Base-by-base conservation (phyloP, 306 rosid genomes). In the Citrullus colocynthis region DNA sequence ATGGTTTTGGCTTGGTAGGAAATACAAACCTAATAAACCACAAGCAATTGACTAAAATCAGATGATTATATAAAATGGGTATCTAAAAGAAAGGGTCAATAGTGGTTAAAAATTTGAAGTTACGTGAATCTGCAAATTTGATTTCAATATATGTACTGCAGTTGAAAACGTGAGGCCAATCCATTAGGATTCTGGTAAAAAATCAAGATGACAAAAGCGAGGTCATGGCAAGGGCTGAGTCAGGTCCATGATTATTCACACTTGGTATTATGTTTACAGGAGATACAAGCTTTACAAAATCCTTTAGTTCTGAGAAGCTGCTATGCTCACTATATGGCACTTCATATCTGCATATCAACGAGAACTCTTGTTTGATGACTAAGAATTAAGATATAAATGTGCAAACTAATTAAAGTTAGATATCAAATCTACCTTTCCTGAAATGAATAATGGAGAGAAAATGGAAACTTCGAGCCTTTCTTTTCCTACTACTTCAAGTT, bases 311-410 rank as follows among this genome's bases (percentile, higher is more conserved):
- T 76, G 96, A 83, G 80, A 92, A 92, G 93, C 97, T 95, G 89
- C 87, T 77, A 78, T 95, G 97, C 86, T 95, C 98, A 36, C 97
- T 92, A 84, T 95, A 95, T 9, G 97, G 97, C 84, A 92, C 98
- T 80, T 95, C 97, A 54, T 90, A 95, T 88, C 97, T 92, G 88
- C 48, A 56, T 30, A 66, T 71, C 74, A 82, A 37, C 16, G 45
- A 36, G 2, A n/a, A 20, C 18, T 67, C 52, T 39, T 69, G 34
- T 42, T 69, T 10, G 32, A 69, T 69, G 17, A 17, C 42, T 42
- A n/a, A 65, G 51, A 37, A 17, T 69, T 42, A n/a, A 65, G 51
- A 37, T 16, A 34, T 20, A 12, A 13, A 69, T 44, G 44, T 42
- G 75, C 36, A 69, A 21, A 44, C 75, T 6, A n/a, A 41, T 67